A percentile compares a stretch with the other conserved stretches of the same genome.
phyloP scores from a whole-genome alignment of 2,329 filamentous ascomycete genomes.

The Aureobasidium subglaciale region DNA sequence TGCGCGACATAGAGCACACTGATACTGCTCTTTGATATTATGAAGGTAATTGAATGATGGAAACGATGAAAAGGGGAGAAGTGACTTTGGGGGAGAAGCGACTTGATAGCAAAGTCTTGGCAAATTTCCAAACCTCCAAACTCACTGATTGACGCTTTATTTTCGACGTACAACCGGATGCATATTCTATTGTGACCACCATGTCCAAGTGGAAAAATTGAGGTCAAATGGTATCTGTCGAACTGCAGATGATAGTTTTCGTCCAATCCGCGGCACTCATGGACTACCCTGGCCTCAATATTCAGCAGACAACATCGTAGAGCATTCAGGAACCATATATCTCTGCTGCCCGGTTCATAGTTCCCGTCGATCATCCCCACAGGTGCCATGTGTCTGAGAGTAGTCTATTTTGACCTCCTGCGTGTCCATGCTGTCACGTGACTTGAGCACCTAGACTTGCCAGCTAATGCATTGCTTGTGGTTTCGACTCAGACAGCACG shows the following conservation, averaged over 20 bases:
- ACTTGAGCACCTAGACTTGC: neutral
- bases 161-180: neutral
- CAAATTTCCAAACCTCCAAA: neutral
- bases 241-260: neutral
- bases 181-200: neutral
- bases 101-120: slow-evolving; percentile 5
- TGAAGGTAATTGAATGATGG: slow-evolving; percentile 10
- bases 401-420: slow-evolving; percentile 15
- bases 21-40: slow-evolving; percentile 4
- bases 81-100: neutral
- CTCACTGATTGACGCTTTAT: neutral
- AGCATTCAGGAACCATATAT: slow-evolving; percentile 15
- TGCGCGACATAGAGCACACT: slow-evolving; percentile 4
- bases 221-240: neutral
- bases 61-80: slow-evolving; percentile 4
- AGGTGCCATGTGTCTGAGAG: slow-evolving; percentile 15
- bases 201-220: neutral
- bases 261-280: neutral
- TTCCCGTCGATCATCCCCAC: slow-evolving; percentile 17
- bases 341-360: slow-evolving; percentile 10
- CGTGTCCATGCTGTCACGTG: neutral
- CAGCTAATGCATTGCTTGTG: neutral
- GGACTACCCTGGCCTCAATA: neutral
- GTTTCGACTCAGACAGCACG: neutral
- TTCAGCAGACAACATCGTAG: neutral